phyloP scores from a whole-genome alignment of 2,329 filamentous ascomycete species.

The Paecilomyces niveus region DNA sequence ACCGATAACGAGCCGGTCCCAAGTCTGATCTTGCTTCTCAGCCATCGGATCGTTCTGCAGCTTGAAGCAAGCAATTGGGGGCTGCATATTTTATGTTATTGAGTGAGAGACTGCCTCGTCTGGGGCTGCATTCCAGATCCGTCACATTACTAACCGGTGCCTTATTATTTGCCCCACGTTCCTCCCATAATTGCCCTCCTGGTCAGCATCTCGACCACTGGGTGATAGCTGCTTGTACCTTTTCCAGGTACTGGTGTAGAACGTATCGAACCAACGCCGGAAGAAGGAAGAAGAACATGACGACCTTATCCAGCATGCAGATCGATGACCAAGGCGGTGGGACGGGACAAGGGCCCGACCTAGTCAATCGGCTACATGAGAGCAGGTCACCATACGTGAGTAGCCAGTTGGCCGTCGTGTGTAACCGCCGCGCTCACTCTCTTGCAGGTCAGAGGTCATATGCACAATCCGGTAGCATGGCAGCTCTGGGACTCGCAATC shows the following conservation, averaged over 20 bases:
- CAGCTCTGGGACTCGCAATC: slow-evolving; percentile 77
- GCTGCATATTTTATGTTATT: background rate
- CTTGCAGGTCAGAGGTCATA: slow-evolving; percentile 61
- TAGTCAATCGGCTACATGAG: slow-evolving; percentile 52
- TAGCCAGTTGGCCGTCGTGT: slow-evolving; percentile 4
- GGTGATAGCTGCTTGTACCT: background rate
- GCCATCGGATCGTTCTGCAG: background rate
- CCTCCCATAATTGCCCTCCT: background rate
- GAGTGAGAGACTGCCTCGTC: background rate
- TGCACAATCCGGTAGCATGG: slow-evolving; percentile 81
- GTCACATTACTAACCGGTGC: background rate
- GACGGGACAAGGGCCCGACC: slow-evolving; percentile 19
- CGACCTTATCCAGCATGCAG: slow-evolving; percentile 19
- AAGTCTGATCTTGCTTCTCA: background rate
- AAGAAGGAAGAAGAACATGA: slow-evolving; percentile 13
- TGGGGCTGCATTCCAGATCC: background rate
- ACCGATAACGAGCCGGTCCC: background rate
- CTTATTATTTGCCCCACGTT: background rate
- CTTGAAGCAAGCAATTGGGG: background rate
- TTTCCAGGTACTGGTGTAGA: background rate
- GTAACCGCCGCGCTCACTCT: slow-evolving; percentile 1
- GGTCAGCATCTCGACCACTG: background rate
- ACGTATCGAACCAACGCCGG: background rate
- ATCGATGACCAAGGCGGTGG: slow-evolving; percentile 17
- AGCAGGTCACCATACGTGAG: slow-evolving; percentile 62